A percentile compares a stretch with the other conserved stretches of the same genome.
Conservation (phyloP, 2,329 filamentous ascomycete genomes). For the Verticillium nonalfalfae region DNA sequence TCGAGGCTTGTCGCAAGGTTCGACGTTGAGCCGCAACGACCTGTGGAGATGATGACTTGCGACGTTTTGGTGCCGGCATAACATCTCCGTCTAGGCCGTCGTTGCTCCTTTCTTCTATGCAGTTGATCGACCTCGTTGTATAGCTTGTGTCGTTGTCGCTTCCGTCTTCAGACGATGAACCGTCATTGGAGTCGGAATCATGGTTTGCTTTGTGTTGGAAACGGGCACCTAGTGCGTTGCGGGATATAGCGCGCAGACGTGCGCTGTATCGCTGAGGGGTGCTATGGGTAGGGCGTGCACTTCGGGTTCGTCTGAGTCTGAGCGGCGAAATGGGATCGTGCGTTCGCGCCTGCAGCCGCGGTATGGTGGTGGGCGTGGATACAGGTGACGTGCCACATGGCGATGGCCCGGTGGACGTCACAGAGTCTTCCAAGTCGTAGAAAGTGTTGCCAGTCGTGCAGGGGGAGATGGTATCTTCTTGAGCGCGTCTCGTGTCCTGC, state of each 20-base stretch:
- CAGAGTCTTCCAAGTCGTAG: not conserved
- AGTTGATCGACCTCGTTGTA: not conserved
- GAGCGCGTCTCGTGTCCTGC: not conserved
- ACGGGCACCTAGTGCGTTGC: not conserved
- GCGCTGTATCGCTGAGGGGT: not conserved
- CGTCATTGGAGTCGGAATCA: not conserved
- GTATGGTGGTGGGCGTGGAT: not conserved
- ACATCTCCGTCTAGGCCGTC: not conserved
- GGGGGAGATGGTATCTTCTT: not conserved
- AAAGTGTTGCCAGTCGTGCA: not conserved
- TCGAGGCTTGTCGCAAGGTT: not conserved
- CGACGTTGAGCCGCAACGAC: not conserved
- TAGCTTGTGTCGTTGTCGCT: not conserved
- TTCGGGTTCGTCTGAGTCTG: not conserved
- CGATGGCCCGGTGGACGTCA: not conserved
- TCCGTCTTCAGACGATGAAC: not conserved
- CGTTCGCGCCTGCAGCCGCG: not conserved
- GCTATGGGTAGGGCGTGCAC: not conserved
- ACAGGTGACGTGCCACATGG: not conserved
- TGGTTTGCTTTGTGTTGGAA: not conserved
- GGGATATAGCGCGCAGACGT: not conserved
- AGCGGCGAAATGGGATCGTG: not conserved
- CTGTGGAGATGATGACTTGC: not conserved
- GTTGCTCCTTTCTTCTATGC: not conserved
- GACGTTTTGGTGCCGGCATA: conserved; percentile 12